These are phyloP conservation scores for Chlamydomonas reinhardtii DNA, from an alignment of 163 green algal genomes.

Conservation along the genomic window DNA sequence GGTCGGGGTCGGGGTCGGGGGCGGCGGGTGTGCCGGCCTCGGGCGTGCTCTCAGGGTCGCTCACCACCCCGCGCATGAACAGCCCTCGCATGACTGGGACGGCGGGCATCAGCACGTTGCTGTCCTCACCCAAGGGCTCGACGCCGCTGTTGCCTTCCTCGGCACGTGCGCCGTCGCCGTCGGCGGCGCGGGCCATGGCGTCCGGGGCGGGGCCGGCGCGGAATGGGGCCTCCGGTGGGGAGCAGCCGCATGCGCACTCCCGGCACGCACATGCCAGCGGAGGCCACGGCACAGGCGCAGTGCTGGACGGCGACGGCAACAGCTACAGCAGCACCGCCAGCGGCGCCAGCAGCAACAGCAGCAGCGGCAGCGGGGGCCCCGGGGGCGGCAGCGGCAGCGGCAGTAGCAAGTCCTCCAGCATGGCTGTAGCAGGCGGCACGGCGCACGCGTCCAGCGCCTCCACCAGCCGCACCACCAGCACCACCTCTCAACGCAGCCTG, in stretches of 20 bases:
- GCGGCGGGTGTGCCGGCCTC: too few species aligned
- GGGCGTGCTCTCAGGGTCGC: too few species aligned
- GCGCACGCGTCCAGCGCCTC: slow-evolving; percentile 32
- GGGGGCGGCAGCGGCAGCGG: slow-evolving; percentile 24
- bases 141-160: too few species aligned
- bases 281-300: not conserved
- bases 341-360: slow-evolving; percentile 18
- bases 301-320: not conserved
- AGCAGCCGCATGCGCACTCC: not conserved
- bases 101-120: too few species aligned
- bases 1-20: too few species aligned
- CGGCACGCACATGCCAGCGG: not conserved
- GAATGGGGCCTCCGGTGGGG: too few species aligned
- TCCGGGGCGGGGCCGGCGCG: too few species aligned
- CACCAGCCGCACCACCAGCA: slow-evolving; percentile 30
- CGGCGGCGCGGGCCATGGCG: too few species aligned
- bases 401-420: slow-evolving; percentile 26
- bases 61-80: too few species aligned
- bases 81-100: too few species aligned
- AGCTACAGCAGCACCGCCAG: slow-evolving; percentile 22
- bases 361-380: slow-evolving; percentile 15
- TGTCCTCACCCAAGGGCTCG: not conserved
- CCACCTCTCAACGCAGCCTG: slow-evolving; percentile 7
- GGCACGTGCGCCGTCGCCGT: too few species aligned
- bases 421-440: not conserved